These are phyloP conservation scores for Colletotrichum nymphaeae DNA, from an alignment of 2,329 filamentous ascomycete genomes.

Conservation along the genomic window DNA sequence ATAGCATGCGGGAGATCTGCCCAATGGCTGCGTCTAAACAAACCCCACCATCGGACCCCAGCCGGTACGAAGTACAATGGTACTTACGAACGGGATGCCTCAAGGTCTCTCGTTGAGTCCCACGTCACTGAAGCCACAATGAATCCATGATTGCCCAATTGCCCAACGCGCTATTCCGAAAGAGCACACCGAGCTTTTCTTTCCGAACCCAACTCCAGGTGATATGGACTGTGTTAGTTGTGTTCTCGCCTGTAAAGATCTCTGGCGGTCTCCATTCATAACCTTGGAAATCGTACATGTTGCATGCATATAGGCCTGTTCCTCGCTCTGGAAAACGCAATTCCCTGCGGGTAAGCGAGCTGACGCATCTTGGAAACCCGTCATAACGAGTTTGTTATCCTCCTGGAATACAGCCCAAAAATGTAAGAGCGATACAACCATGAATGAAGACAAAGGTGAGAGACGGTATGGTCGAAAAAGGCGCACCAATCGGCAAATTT, in stretches of 20 bases:
- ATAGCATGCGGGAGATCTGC: constrained; percentile 24
- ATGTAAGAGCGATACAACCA: neutral
- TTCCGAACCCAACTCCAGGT: neutral
- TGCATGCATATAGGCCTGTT: neutral
- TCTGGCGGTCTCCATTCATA: neutral
- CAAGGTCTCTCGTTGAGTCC: neutral
- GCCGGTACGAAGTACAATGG: constrained; percentile 10
- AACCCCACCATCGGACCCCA: constrained; percentile 2
- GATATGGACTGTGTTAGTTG: neutral
- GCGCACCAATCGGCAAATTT: neutral
- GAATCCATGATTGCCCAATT: neutral
- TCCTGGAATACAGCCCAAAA: neutral
- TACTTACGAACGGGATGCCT: neutral
- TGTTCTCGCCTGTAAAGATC: neutral
- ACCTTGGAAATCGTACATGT: neutral
- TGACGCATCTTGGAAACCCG: neutral
- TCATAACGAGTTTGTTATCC: neutral
- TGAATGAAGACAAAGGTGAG: neutral
- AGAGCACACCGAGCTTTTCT: neutral
- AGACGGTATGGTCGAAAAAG: neutral
- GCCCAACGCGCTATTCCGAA: neutral
- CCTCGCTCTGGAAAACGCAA: neutral
- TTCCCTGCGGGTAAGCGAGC: neutral
- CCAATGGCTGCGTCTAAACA: constrained; percentile 11
- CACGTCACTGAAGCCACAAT: constrained; percentile 24